Evolutionary conservation across 345 rosid species (phyloP).

Genomic region (Microcos paniculata): DNA sequence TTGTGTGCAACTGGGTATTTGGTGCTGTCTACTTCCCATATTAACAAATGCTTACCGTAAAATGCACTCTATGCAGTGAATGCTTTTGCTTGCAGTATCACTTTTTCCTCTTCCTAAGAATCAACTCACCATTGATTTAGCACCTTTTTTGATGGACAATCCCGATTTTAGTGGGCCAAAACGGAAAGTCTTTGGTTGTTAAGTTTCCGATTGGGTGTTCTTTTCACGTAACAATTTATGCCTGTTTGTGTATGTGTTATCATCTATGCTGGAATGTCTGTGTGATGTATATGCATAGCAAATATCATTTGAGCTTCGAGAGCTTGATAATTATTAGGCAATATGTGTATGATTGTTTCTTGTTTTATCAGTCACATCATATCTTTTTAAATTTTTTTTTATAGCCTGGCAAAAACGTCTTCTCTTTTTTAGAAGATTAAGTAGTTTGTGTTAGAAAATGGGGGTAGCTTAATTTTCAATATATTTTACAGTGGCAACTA

Average conservation of each 20-base stretch:
- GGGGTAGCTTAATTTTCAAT: not conserved
- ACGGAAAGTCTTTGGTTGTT: not conserved
- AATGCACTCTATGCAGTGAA: not conserved
- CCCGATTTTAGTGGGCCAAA: not conserved
- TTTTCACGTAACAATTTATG: not conserved
- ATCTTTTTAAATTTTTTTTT: not conserved
- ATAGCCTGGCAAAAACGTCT: not conserved
- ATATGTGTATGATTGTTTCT: not conserved
- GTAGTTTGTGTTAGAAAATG: not conserved
- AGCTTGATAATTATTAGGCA: not conserved
- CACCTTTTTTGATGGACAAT: not conserved
- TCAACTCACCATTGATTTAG: not conserved
- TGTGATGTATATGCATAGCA: not conserved
- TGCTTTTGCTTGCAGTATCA: not conserved
- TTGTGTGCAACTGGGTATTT: slow-evolving; percentile 5
- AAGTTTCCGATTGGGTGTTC: not conserved
- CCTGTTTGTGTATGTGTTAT: not conserved
- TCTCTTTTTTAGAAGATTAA: slow-evolving; percentile 4
- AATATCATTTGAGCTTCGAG: not conserved
- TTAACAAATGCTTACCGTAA: not conserved
- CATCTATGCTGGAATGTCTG: not conserved
- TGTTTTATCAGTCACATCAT: not conserved
- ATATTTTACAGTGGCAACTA: not conserved
- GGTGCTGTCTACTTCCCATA: not conserved
- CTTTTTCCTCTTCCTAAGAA: slow-evolving; percentile 6